A percentile compares a stretch with the other conserved stretches of the same genome.
Evolutionary conservation across 179 eudicot species (phyloP).

Genomic region (Amaranthus tricolor): DNA sequence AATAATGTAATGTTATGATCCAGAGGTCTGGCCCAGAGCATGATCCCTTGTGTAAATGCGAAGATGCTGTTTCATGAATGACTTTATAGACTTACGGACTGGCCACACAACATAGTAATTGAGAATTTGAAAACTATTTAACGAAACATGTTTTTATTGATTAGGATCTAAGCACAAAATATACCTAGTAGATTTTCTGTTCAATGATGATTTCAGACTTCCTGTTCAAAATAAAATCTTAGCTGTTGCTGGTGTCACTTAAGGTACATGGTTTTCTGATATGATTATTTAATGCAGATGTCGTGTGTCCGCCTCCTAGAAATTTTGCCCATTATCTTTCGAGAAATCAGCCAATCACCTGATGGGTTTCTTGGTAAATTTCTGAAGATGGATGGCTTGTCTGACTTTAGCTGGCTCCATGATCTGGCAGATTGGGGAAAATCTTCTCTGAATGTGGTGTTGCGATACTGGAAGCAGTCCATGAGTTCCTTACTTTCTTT

Average conservation of each 20-base stretch:
- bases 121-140: not conserved
- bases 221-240: not conserved
- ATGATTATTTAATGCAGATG: slow-evolving; percentile 64
- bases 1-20: too few relatives aligned
- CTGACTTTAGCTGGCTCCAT: slow-evolving; percentile 67
- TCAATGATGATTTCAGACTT: not conserved
- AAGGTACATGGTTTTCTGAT: slow-evolving; percentile 8
- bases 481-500: slow-evolving; percentile 54
- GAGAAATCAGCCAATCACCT: slow-evolving; percentile 38
- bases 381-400: slow-evolving; percentile 22
- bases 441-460: slow-evolving; percentile 65
- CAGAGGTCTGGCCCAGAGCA: too few relatives aligned
- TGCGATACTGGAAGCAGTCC: slow-evolving; percentile 88
- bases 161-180: not conserved
- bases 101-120: not conserved
- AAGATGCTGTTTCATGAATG: not conserved
- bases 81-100: not conserved
- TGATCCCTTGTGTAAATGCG: not conserved
- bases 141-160: not conserved
- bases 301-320: slow-evolving; percentile 91
- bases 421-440: slow-evolving; percentile 91
- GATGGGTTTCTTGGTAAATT: slow-evolving; percentile 30
- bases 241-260: not conserved
- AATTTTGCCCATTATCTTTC: slow-evolving; percentile 63
- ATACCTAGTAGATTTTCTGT: not conserved